Base-by-base conservation (phyloP, 2,329 filamentous ascomycete species). In the Pseudogymnoascus destructans region DNA sequence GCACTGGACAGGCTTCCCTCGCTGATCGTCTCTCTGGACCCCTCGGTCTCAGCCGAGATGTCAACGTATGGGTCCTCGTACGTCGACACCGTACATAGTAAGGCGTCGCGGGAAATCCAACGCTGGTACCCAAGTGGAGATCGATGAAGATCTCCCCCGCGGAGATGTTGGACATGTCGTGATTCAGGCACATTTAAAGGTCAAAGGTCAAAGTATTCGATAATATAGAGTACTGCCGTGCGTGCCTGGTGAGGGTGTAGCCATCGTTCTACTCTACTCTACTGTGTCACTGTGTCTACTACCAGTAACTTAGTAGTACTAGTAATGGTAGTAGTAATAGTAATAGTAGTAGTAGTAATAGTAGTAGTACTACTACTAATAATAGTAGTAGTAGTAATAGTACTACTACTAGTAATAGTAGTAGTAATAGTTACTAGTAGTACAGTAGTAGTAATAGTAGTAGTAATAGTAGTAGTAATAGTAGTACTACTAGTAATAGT, bases 11-110 rank as follows among this genome's bases (percentile, higher is more conserved):
- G n/a, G n/a, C n/a, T n/a, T n/a, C n/a, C n/a, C n/a, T n/a, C 52
- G 27, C 23, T 10, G 19, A 10, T 23, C 15, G 11, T 55, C 27
- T 56, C 54, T 56, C 54, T 38, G 27, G 33, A 38, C 30, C 30
- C 33, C 54, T 33, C 54, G 54, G 30, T 56, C 54, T 33, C 54
- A 56, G 30, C 54, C 17, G 30, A 33, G 30, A 27, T 15, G 42
- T 49, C 42, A 49, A 49, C 42, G 19, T 42, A 42, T 19, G 42
- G 27, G 23, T 7, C 10, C 27, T 30, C 27, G 7, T 23, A 23
- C 40, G 21, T 38, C 6, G n/a, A 11, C 27, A 30, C 11, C 9
- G 27, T 25, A 25, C 5, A 6, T 2, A 42, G 38, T 11, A 49
- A 49, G 21, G 23, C 21, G 42, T 8, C n/a, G 3, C 7, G 42